Conservation (phyloP, 495 filamentous ascomycete genomes). For the Penicillium psychrofluorescens region DNA sequence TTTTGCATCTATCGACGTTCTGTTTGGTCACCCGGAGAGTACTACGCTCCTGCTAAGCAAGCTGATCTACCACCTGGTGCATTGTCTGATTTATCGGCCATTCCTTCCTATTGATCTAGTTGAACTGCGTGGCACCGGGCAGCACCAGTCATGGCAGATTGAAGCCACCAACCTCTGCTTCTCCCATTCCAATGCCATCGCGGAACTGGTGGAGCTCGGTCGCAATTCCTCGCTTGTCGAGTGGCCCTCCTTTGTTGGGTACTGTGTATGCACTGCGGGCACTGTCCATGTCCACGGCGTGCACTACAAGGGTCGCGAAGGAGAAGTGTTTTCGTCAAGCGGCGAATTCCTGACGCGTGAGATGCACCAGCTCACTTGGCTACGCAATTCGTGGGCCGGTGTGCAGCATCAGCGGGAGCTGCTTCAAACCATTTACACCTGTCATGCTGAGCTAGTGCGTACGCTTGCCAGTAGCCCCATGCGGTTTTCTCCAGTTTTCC, state of each 20-base stretch:
- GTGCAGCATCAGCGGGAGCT: slow-evolving; percentile 74
- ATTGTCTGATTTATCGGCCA: slow-evolving; percentile 77
- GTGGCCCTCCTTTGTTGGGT: slow-evolving; percentile 77
- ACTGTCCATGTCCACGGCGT: slow-evolving; percentile 81
- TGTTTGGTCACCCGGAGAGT: slow-evolving; percentile 72
- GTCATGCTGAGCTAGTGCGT: slow-evolving; percentile 67
- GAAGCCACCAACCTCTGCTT: slow-evolving; percentile 83
- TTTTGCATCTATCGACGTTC: slow-evolving; percentile 62
- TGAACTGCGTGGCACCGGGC: slow-evolving; percentile 67
- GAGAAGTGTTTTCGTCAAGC: slow-evolving; percentile 57
- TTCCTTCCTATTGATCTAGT: slow-evolving; percentile 78
- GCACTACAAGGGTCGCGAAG: slow-evolving; percentile 62
- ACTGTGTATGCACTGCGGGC: slow-evolving; percentile 74
- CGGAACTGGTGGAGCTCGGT: slow-evolving; percentile 73
- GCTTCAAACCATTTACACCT: slow-evolving; percentile 63
- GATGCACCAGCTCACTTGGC: slow-evolving; percentile 68
- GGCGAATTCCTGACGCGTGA: slow-evolving; percentile 67
- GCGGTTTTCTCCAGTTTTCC: slow-evolving; percentile 70
- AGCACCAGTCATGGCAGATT: slow-evolving; percentile 88
- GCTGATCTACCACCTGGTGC: slow-evolving; percentile 75
- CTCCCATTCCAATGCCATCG: slow-evolving; percentile 78
- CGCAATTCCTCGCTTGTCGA: slow-evolving; percentile 58
- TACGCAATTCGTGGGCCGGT: slow-evolving; percentile 66
- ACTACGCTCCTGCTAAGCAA: slow-evolving; percentile 74
- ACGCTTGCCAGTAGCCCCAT: slow-evolving; percentile 56